These are phyloP conservation scores for Rehmannia glutinosa DNA, from an alignment of 257 asterid species.

Conservation along the genomic window DNA sequence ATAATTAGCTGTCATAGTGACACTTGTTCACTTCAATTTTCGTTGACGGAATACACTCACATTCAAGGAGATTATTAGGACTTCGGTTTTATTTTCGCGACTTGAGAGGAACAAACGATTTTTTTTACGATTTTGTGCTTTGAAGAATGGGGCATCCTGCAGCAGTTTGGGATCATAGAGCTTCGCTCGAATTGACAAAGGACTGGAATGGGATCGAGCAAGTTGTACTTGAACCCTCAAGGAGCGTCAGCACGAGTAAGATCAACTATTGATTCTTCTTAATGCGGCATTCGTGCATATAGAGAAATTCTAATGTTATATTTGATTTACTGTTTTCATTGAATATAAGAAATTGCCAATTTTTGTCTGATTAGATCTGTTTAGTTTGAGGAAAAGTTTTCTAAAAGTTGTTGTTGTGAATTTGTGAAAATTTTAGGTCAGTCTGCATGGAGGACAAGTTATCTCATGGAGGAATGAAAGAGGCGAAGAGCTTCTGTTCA, in stretches of 20 bases:
- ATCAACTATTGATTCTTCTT: constrained; percentile 17
- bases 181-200: constrained; percentile 62
- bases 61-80: constrained; percentile 21
- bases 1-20: constrained; percentile 24
- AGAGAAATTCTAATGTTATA: not conserved
- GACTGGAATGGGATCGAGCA: constrained; percentile 92
- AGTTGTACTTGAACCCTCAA: constrained; percentile 64
- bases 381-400: constrained; percentile 4
- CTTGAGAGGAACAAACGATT: constrained; percentile 13
- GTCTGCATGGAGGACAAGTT: constrained; percentile 90
- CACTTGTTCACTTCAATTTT: constrained; percentile 15
- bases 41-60: not conserved
- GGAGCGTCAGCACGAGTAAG: constrained; percentile 90
- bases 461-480: constrained; percentile 86
- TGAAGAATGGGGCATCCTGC: constrained; percentile 78
- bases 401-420: not conserved
- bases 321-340: constrained; percentile 3
- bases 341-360: not conserved
- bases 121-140: constrained; percentile 1
- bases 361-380: constrained; percentile 6
- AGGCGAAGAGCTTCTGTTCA: constrained; percentile 90
- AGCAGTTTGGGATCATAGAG: constrained; percentile 73
- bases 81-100: not conserved
- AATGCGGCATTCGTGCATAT: not conserved
- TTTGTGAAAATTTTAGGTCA: constrained; percentile 47